A percentile compares a stretch with the other conserved stretches of the same genome.
Evolutionary conservation across 2,329 filamentous ascomycete genomes (phyloP).

Genomic region (Claviceps citrina): DNA sequence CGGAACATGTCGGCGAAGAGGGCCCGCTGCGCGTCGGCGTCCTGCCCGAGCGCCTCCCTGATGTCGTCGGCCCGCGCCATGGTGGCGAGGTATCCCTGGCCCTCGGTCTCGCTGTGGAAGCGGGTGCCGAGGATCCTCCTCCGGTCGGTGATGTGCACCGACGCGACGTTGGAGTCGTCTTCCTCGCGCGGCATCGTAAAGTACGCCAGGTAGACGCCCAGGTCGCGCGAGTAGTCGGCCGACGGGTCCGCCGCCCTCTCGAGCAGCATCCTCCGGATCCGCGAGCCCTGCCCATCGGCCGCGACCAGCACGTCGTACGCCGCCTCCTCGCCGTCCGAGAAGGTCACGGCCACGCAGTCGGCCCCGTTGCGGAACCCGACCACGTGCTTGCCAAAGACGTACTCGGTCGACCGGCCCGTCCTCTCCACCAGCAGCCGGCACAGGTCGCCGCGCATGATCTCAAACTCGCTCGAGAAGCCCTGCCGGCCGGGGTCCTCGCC

Average conservation of each 20-base stretch:
- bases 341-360: conserved; percentile 18
- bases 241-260: conserved; percentile 16
- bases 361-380: conserved; percentile 16
- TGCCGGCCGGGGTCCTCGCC: conserved; percentile 23
- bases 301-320: conserved; percentile 38
- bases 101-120: conserved; percentile 11
- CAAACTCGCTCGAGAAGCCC: conserved; percentile 37
- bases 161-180: conserved; percentile 9
- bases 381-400: conserved; percentile 17
- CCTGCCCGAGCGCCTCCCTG: conserved; percentile 9
- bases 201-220: conserved; percentile 20
- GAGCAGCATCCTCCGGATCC: conserved; percentile 11
- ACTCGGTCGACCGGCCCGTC: conserved; percentile 14
- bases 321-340: conserved; percentile 27
- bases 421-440: conserved; percentile 32
- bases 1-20: conserved; percentile 22
- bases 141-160: conserved; percentile 18
- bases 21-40: conserved; percentile 17
- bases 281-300: conserved; percentile 30
- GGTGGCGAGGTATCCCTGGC: conserved; percentile 11
- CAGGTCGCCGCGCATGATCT: conserved; percentile 45
- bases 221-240: not conserved
- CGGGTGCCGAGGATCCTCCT: conserved; percentile 20
- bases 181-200: conserved; percentile 22
- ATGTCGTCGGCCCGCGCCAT: conserved; percentile 13